These are phyloP conservation scores for Boechera retrofracta DNA, from an alignment of 345 rosid genomes.

Conservation along the genomic window DNA sequence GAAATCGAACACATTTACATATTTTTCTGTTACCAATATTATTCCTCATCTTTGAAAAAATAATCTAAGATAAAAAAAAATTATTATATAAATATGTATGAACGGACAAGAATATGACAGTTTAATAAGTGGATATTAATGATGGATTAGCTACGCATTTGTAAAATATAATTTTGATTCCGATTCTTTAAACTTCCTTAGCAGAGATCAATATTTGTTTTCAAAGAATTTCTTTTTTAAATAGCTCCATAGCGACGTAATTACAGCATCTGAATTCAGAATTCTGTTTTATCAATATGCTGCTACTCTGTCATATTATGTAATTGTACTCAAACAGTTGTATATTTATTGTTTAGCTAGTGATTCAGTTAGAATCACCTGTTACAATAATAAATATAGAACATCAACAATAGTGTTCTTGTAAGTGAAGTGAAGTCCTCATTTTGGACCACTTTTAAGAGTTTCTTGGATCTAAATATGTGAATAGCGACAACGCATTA, in stretches of 20 bases:
- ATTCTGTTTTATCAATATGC: background rate
- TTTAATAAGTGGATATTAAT: background rate
- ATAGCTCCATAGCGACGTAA: background rate
- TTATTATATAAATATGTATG: background rate
- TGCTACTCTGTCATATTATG: background rate
- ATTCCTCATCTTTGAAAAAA: background rate
- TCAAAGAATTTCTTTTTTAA: background rate
- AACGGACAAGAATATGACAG: background rate
- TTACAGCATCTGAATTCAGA: background rate
- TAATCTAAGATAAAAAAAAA: background rate
- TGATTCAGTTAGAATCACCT: conserved; percentile 17
- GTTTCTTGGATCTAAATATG: conserved; percentile 1
- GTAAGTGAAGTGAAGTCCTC: background rate
- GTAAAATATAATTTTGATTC: background rate
- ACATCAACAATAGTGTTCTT: background rate
- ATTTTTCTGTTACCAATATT: background rate
- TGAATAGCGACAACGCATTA: background rate
- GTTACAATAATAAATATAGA: background rate
- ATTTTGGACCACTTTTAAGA: background rate
- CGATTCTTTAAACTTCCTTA: background rate
- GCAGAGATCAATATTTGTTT: background rate
- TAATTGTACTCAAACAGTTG: background rate
- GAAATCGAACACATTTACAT: background rate
- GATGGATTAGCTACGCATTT: background rate
- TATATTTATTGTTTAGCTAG: background rate